phyloP scores from a whole-genome alignment of 1,139 yeast genomes.

The Candida albicans region DNA sequence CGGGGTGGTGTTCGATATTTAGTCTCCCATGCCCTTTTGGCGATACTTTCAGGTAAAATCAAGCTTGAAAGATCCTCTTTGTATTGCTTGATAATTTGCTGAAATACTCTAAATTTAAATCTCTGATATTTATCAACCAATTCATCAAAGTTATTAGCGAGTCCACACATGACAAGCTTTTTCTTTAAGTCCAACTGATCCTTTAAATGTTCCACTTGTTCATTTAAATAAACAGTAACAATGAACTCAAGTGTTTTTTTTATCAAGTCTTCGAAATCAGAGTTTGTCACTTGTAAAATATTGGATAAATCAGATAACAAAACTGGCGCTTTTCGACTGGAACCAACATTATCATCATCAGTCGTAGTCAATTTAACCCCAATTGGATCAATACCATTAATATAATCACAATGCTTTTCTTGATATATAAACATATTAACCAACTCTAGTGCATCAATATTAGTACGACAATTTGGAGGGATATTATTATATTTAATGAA shows the following conservation, averaged over 20 bases:
- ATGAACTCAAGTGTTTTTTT: conserved; percentile 2
- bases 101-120: conserved; percentile 3
- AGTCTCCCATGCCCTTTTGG: conserved; percentile 12
- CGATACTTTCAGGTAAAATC: conserved; percentile 15
- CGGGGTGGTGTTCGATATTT: conserved; percentile 2
- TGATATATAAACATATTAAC: conserved; percentile 22
- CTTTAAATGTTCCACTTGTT: not conserved
- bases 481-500: conserved; percentile 12
- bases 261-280: conserved; percentile 3
- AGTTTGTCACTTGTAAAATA: conserved; percentile 3
- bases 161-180: not conserved
- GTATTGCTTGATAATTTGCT: conserved; percentile 9
- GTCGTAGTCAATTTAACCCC: conserved; percentile 16
- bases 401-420: conserved; percentile 25
- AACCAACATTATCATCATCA: conserved; percentile 6
- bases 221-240: conserved; percentile 1
- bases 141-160: conserved; percentile 7
- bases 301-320: conserved; percentile 1
- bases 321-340: too few relatives aligned
- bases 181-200: not conserved
- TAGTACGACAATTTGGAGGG: conserved; percentile 11
- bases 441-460: conserved; percentile 15
- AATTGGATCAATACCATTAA: conserved; percentile 27
- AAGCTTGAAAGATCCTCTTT: conserved; percentile 10
- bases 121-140: conserved; percentile 8